phyloP scores from a whole-genome alignment of 192 early-diverging fungal species.

The Spizellomyces sp. region DNA sequence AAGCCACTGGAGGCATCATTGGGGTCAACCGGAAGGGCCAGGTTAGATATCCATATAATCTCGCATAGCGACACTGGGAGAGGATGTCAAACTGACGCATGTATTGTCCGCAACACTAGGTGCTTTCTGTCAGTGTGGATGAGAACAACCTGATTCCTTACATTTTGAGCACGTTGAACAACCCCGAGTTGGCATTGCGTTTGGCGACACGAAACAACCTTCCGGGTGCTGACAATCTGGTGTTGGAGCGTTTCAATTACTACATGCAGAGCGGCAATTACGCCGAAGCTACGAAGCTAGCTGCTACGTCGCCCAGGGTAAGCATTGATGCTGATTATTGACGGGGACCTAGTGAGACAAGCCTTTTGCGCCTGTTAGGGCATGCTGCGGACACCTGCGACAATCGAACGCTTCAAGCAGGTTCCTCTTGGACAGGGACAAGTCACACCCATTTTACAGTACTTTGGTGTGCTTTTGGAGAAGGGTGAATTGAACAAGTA shows the following conservation, averaged over 20 bases:
- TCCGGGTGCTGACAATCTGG: constrained; percentile 91
- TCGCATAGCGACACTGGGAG: neutral
- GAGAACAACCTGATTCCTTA: constrained; percentile 90
- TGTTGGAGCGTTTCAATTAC: constrained; percentile 88
- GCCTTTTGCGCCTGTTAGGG: constrained; percentile 20
- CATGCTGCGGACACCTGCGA: constrained; percentile 90
- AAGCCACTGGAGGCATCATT: constrained; percentile 84
- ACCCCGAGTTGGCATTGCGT: constrained; percentile 86
- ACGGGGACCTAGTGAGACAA: neutral
- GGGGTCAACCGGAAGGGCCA: constrained; percentile 96
- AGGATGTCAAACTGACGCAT: neutral
- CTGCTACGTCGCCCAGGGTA: constrained; percentile 85
- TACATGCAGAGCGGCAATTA: constrained; percentile 76
- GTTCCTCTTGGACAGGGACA: constrained; percentile 73
- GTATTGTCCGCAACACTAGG: constrained; percentile 47
- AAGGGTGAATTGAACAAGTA: constrained; percentile 92
- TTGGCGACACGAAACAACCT: constrained; percentile 88
- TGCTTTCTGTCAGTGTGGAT: constrained; percentile 91
- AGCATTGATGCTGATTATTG: constrained; percentile 27
- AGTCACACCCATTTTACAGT: constrained; percentile 92
- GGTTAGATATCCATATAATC: constrained; percentile 32
- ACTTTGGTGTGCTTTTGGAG: constrained; percentile 95
- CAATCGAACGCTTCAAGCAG: constrained; percentile 93
- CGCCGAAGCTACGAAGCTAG: constrained; percentile 91
- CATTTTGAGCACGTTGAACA: constrained; percentile 79